Base-by-base conservation (phyloP, 805 yeast genomes). In the Ogataea paradorogensis region DNA sequence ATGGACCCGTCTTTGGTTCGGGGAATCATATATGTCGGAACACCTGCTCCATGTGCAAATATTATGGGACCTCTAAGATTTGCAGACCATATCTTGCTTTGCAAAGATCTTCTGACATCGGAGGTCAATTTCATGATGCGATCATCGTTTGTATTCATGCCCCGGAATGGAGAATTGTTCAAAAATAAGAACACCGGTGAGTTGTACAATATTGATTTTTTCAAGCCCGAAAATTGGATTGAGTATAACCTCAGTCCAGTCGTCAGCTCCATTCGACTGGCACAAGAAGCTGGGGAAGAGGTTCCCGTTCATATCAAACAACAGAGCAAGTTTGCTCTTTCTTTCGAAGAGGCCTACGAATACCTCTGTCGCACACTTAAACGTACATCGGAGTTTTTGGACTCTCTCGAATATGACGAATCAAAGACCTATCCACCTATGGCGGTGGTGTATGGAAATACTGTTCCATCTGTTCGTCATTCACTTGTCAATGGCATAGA, bases 71-170 rank as follows among this genome's bases (percentile, higher is more conserved):
- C 97, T 0, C 62, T 89, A 2, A 63, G 95, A 50, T 78, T 73
- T 49, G 95, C 95, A 16, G 97, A 90, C 57, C 73, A 82, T 28
- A 88, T 90, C 5, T 61, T 88, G 45, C 69, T 86, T 38, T 82
- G 84, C 53, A 84, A 82, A 46, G 80, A 78, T 47, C 75, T 89
- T 25, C 64, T 90, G 35, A 82, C 95, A 3, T 79, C 83, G 24
- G 93, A 87, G 56, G 83, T 81, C 9, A 88, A 84, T 52, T 90
- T 90, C 60, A 78, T 86, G 69, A 87, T 89, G 95, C 74, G 97
- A 57, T 81, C 90, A 29, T 78, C 89, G 35, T 89, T 77, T 62
- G 71, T 78, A 25, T 89, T 90, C 58, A 61, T 90, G 24, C 97
- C 97, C 0, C 60, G 76, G 14, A 72, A 76, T 48, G 95, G 95